Conservation (phyloP, 2,329 filamentous ascomycete genomes). For the Cyclaneusma minus region DNA sequence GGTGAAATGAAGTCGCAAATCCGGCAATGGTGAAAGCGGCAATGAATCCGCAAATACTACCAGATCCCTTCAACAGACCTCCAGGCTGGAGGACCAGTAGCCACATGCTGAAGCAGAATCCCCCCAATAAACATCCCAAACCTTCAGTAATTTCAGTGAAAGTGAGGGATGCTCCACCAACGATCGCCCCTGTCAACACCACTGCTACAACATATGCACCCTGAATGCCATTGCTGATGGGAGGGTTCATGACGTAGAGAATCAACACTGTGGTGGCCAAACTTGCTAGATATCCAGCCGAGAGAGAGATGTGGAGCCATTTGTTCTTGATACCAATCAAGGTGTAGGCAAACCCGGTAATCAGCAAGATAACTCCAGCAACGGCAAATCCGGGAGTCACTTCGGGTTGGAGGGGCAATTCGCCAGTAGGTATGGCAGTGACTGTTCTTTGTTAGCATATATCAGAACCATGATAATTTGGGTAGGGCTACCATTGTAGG, state of each 20-base stretch:
- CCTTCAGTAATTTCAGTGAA: slow-evolving; percentile 72
- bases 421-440: too few relatives aligned
- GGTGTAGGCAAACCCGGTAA: slow-evolving; percentile 54
- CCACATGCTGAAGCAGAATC: slow-evolving; percentile 85
- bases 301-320: slow-evolving; percentile 68
- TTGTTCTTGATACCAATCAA: slow-evolving; percentile 72
- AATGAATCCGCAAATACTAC: slow-evolving; percentile 61
- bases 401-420: slow-evolving; percentile 55
- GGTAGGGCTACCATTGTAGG: too few relatives aligned
- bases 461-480: too few relatives aligned
- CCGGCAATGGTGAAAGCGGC: slow-evolving; percentile 49
- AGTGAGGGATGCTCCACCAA: slow-evolving; percentile 60
- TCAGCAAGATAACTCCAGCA: slow-evolving; percentile 60
- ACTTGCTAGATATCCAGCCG: slow-evolving; percentile 56
- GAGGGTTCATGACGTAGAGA: slow-evolving; percentile 73
- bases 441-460: too few relatives aligned
- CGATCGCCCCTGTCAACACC: slow-evolving; percentile 53
- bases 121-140: slow-evolving; percentile 74
- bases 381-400: slow-evolving; percentile 74
- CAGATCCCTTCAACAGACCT: slow-evolving; percentile 49
- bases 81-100: slow-evolving; percentile 63
- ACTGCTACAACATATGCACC: slow-evolving; percentile 75
- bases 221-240: slow-evolving; percentile 60
- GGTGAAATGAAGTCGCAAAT: slow-evolving; percentile 66
- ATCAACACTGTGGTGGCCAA: slow-evolving; percentile 70